Conservation (phyloP, 2,329 filamentous ascomycete species). For the Chaetomium olivaceum region DNA sequence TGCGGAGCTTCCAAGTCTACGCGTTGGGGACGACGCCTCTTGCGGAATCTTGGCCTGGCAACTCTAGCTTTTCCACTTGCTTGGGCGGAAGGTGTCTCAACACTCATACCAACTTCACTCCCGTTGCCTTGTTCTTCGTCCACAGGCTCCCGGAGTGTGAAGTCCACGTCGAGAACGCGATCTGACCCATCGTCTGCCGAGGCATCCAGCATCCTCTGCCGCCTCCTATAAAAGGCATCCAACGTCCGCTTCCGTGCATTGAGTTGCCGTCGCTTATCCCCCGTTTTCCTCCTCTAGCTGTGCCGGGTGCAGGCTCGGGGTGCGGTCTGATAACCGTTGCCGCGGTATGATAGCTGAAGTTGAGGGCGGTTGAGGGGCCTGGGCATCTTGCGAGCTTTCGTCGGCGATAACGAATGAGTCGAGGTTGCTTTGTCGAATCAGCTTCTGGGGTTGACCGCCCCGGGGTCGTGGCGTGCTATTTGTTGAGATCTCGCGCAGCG, state of each 20-base stretch:
- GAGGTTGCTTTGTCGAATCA: constrained; percentile 23
- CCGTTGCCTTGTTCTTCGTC: background rate
- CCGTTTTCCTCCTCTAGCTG: constrained; percentile 54
- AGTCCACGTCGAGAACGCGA: constrained; percentile 15
- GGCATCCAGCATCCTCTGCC: constrained; percentile 34
- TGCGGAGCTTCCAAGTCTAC: constrained; percentile 55
- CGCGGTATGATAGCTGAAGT: constrained; percentile 15
- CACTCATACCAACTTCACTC: background rate
- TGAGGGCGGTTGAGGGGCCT: background rate
- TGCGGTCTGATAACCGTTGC: constrained; percentile 24
- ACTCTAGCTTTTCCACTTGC: constrained; percentile 9
- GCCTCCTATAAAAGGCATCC: constrained; percentile 55
- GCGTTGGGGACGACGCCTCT: constrained; percentile 45
- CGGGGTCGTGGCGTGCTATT: constrained; percentile 25
- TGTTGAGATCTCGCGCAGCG: constrained; percentile 30
- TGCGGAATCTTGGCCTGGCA: constrained; percentile 44
- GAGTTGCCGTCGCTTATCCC: constrained; percentile 46
- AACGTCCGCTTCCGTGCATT: constrained; percentile 54
- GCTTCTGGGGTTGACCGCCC: constrained; percentile 18
- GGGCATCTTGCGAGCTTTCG: background rate
- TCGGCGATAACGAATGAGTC: constrained; percentile 22
- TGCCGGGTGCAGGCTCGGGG: constrained; percentile 46
- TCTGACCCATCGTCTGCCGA: constrained; percentile 13
- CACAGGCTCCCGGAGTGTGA: constrained; percentile 8
- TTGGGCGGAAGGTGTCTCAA: background rate